Evolutionary conservation across 352 stramenopile genomes (phyloP).

Genomic region (Chrysophaeum taylorii): DNA sequence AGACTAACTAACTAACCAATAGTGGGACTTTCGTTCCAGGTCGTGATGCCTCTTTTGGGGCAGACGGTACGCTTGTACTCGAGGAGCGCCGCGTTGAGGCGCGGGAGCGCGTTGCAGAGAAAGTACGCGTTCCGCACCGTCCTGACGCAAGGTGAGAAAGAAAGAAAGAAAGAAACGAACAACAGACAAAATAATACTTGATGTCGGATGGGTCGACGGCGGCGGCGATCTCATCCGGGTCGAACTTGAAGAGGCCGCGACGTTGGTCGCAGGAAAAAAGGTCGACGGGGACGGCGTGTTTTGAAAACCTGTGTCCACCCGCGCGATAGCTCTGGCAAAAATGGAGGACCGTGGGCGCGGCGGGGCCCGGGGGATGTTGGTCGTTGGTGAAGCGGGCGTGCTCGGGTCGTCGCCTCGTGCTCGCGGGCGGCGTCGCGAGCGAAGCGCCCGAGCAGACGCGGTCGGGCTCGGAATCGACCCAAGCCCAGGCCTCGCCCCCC

Average conservation of each 20-base stretch:
- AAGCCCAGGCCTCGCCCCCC: constrained; percentile 3
- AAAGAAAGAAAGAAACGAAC: no score
- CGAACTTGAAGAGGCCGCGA: constrained; percentile 1
- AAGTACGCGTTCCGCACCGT: background rate
- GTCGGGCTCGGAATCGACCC: background rate
- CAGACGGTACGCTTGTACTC: constrained; percentile 14
- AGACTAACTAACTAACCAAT: background rate
- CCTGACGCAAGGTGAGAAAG: no score
- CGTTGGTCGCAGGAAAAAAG: constrained; percentile 5
- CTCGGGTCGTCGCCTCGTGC: background rate
- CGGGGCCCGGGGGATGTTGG: no score
- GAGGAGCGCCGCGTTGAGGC: constrained; percentile 1
- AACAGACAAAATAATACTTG: no score
- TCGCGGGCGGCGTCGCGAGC: background rate
- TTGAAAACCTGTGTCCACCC: background rate
- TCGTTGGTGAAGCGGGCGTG: no score
- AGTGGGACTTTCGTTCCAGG: background rate
- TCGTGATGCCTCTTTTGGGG: constrained; percentile 3
- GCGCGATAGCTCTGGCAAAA: constrained; percentile 13
- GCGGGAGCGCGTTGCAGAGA: constrained; percentile 12
- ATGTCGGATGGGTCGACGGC: background rate
- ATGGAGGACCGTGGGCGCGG: background rate
- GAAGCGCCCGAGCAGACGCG: background rate
- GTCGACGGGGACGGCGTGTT: constrained; percentile 8
- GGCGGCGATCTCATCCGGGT: background rate